Conservation (phyloP, 441 rosid genomes). For the Melastoma candidum region DNA sequence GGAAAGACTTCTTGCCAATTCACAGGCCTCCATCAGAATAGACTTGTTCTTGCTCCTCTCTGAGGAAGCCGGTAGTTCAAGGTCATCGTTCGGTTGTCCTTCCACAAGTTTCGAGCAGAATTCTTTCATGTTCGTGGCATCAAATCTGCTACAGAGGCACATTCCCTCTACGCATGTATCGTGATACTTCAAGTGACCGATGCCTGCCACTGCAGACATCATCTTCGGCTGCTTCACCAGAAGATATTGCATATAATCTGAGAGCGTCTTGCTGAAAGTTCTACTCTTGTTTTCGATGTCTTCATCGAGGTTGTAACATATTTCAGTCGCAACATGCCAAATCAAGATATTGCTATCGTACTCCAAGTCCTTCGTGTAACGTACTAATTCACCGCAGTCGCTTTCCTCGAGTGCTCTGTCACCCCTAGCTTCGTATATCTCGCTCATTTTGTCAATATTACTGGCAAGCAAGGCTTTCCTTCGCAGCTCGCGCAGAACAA, state of each 20-base stretch:
- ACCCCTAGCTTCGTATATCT: too few relatives aligned
- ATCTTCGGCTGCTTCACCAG: background rate
- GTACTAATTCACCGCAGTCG: too few relatives aligned
- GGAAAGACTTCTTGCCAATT: too few relatives aligned
- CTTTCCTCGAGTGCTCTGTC: too few relatives aligned
- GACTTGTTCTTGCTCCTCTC: too few relatives aligned
- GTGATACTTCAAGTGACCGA: background rate
- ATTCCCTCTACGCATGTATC: background rate
- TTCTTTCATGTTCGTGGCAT: background rate
- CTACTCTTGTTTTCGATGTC: background rate
- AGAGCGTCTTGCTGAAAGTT: background rate
- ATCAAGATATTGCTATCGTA: background rate
- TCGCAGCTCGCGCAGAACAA: too few relatives aligned
- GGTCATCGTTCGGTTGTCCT: too few relatives aligned
- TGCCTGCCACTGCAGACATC: background rate
- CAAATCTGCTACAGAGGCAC: background rate
- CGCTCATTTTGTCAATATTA: too few relatives aligned
- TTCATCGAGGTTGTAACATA: conserved; percentile 1
- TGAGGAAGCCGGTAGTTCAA: too few relatives aligned
- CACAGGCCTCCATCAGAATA: too few relatives aligned
- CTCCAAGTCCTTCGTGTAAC: background rate
- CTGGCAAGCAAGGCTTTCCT: too few relatives aligned
- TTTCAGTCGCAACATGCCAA: background rate
- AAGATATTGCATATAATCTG: background rate
- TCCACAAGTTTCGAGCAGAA: background rate